These are phyloP conservation scores for Alectoria sarmentosa DNA, from an alignment of 495 filamentous ascomycete genomes.

Conservation along the genomic window DNA sequence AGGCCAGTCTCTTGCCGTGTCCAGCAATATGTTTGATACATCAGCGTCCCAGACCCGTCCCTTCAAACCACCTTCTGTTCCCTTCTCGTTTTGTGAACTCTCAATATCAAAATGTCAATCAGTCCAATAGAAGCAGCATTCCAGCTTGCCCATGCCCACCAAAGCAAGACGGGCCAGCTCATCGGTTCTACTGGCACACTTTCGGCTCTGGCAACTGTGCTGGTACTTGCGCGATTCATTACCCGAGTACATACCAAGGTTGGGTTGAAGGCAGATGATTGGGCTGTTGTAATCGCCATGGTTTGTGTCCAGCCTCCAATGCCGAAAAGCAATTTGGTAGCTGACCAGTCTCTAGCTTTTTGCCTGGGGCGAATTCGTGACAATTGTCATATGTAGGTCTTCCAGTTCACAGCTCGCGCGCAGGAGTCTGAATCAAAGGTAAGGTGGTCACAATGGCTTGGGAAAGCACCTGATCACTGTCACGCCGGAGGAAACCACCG, in stretches of 20 bases:
- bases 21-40: background rate
- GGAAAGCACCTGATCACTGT: constrained; percentile 1
- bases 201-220: background rate
- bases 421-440: background rate
- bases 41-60: background rate
- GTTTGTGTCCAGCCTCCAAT: background rate
- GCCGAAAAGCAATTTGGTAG: background rate
- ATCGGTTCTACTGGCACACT: constrained; percentile 1
- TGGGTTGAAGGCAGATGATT: background rate
- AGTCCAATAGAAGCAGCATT: background rate
- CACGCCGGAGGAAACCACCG: background rate
- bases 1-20: background rate
- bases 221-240: constrained; percentile 4
- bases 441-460: background rate
- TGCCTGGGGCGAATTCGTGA: constrained; percentile 1
- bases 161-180: background rate
- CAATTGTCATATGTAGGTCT: constrained; percentile 1
- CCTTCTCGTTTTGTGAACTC: background rate
- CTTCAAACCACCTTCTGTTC: background rate
- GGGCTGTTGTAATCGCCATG: background rate
- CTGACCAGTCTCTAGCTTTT: background rate
- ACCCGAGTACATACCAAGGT: background rate
- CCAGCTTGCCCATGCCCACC: background rate
- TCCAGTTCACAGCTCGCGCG: background rate
- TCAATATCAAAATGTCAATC: constrained; percentile 5